Conservation (phyloP, 495 filamentous ascomycete genomes). For the Penicillium roqueforti region DNA sequence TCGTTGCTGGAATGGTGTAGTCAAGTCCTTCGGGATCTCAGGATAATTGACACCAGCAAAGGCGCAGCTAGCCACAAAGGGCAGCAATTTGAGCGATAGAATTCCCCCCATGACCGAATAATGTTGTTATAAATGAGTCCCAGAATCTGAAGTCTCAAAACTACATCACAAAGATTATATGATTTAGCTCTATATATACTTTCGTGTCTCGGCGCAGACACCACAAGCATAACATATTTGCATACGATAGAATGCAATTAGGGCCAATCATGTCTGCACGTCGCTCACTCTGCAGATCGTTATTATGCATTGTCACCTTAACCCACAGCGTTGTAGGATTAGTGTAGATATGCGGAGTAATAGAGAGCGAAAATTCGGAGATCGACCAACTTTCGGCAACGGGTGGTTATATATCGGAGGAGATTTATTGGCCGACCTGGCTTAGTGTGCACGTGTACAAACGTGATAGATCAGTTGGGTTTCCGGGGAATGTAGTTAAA, state of each 20-base stretch:
- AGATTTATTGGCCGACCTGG: background rate
- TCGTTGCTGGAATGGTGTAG: constrained; percentile 55
- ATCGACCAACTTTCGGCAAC: background rate
- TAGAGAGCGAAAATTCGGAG: background rate
- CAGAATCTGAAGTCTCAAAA: background rate
- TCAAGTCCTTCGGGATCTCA: constrained; percentile 48
- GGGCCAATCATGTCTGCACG: constrained; percentile 2
- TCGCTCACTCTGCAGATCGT: background rate
- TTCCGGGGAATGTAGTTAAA: background rate
- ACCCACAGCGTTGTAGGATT: background rate
- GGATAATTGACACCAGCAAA: constrained; percentile 48
- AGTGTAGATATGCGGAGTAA: background rate
- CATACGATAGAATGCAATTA: background rate
- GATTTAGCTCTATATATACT: constrained; percentile 1
- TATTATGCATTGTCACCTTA: background rate
- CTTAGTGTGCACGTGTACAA: constrained; percentile 2
- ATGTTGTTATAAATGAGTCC: background rate
- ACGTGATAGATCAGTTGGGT: background rate
- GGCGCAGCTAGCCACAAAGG: constrained; percentile 38
- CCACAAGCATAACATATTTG: background rate
- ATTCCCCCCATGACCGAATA: constrained; percentile 16
- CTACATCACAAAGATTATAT: background rate
- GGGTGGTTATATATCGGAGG: background rate
- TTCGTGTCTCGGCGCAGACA: background rate
- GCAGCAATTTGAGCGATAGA: constrained; percentile 25